Evolutionary conservation across 257 asterid species (phyloP), one percentile per base, ranked within the genome.

Genomic region (Solanum ossicruentum): DNA sequence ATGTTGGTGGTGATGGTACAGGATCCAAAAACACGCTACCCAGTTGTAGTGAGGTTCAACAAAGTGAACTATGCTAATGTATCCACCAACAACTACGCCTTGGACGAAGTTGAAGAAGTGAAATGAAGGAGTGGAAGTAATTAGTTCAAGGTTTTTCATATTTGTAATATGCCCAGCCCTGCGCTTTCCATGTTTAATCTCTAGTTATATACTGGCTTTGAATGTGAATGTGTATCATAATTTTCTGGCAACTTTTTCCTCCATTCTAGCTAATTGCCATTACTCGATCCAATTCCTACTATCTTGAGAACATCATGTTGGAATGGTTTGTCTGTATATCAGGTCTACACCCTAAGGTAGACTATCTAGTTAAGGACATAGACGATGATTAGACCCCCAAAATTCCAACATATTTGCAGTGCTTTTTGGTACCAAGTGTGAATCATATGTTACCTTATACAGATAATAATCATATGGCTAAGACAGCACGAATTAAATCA

Each of bases 11-110:
- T 54, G 66, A 52, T 78, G 49, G 26, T 70, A 85, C 91, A 93
- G 97, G 97, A 93, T 84, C 95, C 97, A 4, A 93, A 92, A 83
- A 91, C 91, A 8, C 90, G 97, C 51, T 92, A 93, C 91, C 97
- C 97, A 17, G 95, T 93, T 85, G 97, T 93, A n/a, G 94, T 93
- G 85, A 65, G 97, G 89, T 93, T 93, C 86, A 88, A 91, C 91
- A 93, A 93, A 84, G 97, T 92, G 89, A 91, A 92, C 83, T 93
- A 91, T 67, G 97, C 94, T 0, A 94, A 93, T 83, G 91, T 93
- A 75, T 94, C 98, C 3, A 93, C 98, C 71, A 94, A 94, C 93
- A 94, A 94, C 94, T 94, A 92, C 28, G 96, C 93, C 49, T 87
- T 94, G 91, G 98, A 94, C 58, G 98, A 94, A 89, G 89, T 94